Conservation (phyloP, 1,284 basidiomycete species). For the Exobasidium rhododendri region DNA sequence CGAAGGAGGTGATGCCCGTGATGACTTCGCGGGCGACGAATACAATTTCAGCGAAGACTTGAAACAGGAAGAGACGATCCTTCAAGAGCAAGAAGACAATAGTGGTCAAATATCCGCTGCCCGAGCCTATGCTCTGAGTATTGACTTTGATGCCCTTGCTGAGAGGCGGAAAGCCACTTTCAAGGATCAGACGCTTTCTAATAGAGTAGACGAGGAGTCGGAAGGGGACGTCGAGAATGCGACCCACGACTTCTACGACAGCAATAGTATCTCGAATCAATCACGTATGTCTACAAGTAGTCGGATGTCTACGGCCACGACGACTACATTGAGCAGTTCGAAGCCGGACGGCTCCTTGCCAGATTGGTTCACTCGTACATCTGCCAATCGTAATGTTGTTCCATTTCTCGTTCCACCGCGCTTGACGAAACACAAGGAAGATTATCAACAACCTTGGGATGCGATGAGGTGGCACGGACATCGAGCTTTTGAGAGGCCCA, state of each 20-base stretch:
- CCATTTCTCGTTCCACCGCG: conserved; percentile 7
- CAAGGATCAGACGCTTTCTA: neutral
- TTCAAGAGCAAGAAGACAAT: neutral
- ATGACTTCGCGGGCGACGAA: conserved; percentile 21
- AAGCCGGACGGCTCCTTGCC: neutral
- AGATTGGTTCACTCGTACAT: conserved; percentile 1
- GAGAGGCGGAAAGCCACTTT: neutral
- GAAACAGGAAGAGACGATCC: neutral
- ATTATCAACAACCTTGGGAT: conserved; percentile 7
- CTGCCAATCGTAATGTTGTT: neutral
- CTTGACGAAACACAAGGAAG: neutral
- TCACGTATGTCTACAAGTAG: conserved; percentile 2
- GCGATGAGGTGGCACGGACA: conserved; percentile 12
- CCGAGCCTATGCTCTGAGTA: conserved; percentile 10
- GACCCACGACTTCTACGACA: neutral
- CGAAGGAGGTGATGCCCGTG: conserved; percentile 1
- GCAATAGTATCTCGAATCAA: neutral
- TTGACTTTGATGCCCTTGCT: conserved; percentile 10
- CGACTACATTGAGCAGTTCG: neutral
- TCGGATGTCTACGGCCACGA: neutral
- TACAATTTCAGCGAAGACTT: conserved; percentile 11
- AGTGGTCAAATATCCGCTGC: conserved; percentile 3
- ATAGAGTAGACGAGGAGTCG: neutral
- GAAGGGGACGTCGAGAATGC: neutral
- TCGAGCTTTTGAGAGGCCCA: conserved; percentile 28